phyloP scores from a whole-genome alignment of 2,329 filamentous ascomycete genomes.

The Fusarium mangiferae region DNA sequence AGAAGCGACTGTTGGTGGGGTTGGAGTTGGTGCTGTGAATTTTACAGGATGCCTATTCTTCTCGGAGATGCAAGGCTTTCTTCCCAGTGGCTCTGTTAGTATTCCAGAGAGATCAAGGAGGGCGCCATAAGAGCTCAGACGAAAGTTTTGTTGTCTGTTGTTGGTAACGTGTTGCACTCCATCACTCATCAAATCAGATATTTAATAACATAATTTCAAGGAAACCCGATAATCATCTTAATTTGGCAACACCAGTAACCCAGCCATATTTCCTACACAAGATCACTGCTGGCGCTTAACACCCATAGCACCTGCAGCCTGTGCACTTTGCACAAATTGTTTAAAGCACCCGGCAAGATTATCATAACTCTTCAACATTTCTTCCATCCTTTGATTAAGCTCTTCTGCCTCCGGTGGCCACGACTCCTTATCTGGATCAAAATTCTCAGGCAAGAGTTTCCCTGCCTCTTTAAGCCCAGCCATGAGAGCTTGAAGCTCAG shows the following conservation, averaged over 20 bases:
- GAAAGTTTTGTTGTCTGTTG: not conserved
- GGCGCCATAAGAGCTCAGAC: not conserved
- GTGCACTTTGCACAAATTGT: slow-evolving; percentile 9
- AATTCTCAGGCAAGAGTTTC: not conserved
- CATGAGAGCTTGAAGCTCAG: slow-evolving; percentile 9
- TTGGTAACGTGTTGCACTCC: not conserved
- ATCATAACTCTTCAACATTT: not conserved
- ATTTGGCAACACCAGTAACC: not conserved
- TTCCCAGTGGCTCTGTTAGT: not conserved
- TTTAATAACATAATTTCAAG: not conserved
- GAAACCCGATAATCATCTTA: too few species aligned
- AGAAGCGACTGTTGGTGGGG: too few species aligned
- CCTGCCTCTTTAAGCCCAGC: not conserved
- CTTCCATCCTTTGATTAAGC: not conserved
- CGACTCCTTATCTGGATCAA: not conserved
- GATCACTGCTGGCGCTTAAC: not conserved
- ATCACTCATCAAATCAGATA: accelerated
- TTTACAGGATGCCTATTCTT: not conserved
- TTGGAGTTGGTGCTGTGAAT: too few species aligned
- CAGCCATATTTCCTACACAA: accelerated
- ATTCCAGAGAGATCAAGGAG: not conserved
- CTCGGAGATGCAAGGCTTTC: not conserved
- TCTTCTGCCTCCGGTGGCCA: slow-evolving; percentile 12
- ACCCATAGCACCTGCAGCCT: not conserved
- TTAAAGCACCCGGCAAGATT: slow-evolving; percentile 1